Evolutionary conservation across 2,329 filamentous ascomycete genomes (phyloP).

Genomic region (Balansia obtecta): DNA sequence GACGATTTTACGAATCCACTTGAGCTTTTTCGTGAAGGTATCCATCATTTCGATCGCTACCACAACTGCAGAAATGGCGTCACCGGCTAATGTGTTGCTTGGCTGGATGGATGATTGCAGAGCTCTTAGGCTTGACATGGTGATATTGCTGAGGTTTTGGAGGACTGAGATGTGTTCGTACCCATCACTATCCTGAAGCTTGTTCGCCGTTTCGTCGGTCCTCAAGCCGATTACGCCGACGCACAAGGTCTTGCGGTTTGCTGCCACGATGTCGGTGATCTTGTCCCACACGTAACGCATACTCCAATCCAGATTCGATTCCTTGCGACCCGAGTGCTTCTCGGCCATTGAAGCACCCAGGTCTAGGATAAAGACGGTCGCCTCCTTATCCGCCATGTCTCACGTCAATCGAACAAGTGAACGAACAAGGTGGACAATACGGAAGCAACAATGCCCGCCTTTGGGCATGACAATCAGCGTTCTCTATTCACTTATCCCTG

Average conservation of each 20-base stretch:
- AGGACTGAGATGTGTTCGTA: conserved; percentile 77
- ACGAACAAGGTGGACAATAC: not conserved
- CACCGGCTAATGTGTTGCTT: conserved; percentile 57
- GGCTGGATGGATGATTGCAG: conserved; percentile 53
- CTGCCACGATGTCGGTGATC: conserved; percentile 54
- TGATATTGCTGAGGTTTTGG: conserved; percentile 49
- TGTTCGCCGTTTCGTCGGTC: conserved; percentile 65
- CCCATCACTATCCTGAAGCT: conserved; percentile 52
- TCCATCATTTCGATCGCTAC: conserved; percentile 80
- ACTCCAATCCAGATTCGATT: conserved; percentile 78
- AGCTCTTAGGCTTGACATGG: conserved; percentile 54
- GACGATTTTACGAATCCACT: conserved; percentile 69
- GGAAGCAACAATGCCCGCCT: no score
- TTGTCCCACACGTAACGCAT: conserved; percentile 95
- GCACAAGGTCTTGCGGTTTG: conserved; percentile 54
- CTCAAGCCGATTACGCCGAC: conserved; percentile 73
- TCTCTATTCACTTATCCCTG: not conserved
- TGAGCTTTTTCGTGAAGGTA: conserved; percentile 65
- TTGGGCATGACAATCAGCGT: not conserved
- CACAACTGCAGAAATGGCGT: conserved; percentile 79
- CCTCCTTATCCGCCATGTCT: conserved; percentile 82
- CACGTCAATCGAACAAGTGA: not conserved
- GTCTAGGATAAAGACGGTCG: conserved; percentile 84
- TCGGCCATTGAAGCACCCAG: conserved; percentile 75
- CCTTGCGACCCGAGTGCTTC: conserved; percentile 53